phyloP scores from a whole-genome alignment of 1,284 basidiomycete genomes.

The Pseudozyma pruni region DNA sequence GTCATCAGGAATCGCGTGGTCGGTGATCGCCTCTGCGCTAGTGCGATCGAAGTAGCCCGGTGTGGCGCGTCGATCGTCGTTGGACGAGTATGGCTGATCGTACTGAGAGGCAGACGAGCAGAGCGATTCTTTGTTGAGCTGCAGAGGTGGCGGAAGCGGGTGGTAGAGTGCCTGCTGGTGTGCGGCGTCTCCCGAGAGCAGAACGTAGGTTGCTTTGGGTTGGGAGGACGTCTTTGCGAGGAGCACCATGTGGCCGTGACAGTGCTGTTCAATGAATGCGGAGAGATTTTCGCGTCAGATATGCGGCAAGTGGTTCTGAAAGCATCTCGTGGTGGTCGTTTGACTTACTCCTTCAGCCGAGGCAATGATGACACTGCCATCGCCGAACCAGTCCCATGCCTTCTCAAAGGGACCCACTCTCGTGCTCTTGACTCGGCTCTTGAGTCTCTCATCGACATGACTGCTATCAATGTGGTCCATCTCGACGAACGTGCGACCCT shows the following conservation, averaged over 20 bases:
- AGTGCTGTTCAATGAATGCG: constrained; percentile 10
- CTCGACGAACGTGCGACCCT: constrained; percentile 11
- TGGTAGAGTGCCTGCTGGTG: constrained; percentile 33
- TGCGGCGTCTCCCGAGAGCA: constrained; percentile 25
- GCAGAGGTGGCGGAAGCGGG: constrained; percentile 15
- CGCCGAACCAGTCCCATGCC: constrained; percentile 28
- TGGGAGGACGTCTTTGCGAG: constrained; percentile 8
- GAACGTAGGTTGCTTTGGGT: constrained; percentile 2
- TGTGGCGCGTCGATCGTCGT: constrained; percentile 15
- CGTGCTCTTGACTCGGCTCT: constrained; percentile 2
- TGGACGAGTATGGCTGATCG: background rate
- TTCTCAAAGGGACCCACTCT: constrained; percentile 19
- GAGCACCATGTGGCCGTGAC: constrained; percentile 21
- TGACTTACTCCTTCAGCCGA: constrained; percentile 20
- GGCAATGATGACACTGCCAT: constrained; percentile 10
- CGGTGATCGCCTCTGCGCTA: constrained; percentile 8
- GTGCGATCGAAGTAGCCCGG: constrained; percentile 19
- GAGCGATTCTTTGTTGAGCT: constrained; percentile 13
- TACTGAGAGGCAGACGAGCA: background rate
- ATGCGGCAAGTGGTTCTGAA: background rate
- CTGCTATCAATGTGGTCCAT: constrained; percentile 4
- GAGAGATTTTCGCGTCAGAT: background rate
- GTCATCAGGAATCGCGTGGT: constrained; percentile 8
- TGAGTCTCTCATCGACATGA: background rate
- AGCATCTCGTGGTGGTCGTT: background rate